Evolutionary conservation across 352 stramenopile species (phyloP), one percentile per base, ranked within the genome.

Genomic region (Phytophthora fragariae): DNA sequence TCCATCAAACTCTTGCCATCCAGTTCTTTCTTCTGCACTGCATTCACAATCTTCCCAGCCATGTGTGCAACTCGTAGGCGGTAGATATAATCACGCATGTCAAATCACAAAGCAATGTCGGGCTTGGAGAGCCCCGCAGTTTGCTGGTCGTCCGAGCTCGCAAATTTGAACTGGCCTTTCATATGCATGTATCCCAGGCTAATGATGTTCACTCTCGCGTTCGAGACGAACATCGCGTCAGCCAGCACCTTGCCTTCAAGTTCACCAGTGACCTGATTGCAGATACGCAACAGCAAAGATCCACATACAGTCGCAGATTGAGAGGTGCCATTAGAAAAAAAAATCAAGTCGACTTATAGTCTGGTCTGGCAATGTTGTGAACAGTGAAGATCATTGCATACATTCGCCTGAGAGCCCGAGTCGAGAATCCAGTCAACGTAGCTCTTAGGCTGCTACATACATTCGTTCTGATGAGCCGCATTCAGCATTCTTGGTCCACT

Each of bases 111-210:
- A 6, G 14, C 5, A 10, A 15, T 41, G 19, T 5, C 31, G 8
- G 29, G 53, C 44, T 69, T 62, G 44, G 35, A 44, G 5, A 69
- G 27, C 53, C 35, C 49, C 9, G 62, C 62, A 19, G 17, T 62
- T 11, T 17, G 21, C 53, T 62, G 37, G 17, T 56, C 53, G 3
- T 19, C 1, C 9, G 53, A 61, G 24, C 55, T 46, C 5, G 12
- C 17, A 7, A 70, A 29, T 46, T 58, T 57, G 52, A 49, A 68
- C 3, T 35, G 19, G 1, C 52, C 52, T 7, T 12, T 29, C 12
- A 19, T 68, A 15, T 70, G 44, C 17, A 64, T 14, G 35, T 70
- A 44, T 1, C 44, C 57, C 2, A 70, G 9, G 19, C 54, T 64
- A 3, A 70, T 58, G 5, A 70, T 49, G 46, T 63, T 64, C 1